Conservation (phyloP, 129 eudicot genomes). For the Centaurea solstitialis region DNA sequence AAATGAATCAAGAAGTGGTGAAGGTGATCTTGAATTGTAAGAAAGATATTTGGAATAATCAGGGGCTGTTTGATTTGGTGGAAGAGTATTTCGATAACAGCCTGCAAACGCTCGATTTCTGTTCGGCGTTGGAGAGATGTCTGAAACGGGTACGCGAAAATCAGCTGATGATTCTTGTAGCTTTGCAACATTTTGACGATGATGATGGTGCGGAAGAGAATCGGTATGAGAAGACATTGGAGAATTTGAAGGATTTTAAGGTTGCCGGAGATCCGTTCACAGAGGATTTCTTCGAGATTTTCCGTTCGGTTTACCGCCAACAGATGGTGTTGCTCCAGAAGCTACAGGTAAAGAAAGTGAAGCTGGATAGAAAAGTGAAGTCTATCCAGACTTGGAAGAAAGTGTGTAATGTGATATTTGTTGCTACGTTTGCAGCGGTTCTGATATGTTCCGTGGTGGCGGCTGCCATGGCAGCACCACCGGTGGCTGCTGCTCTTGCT, state of each 20-base stretch:
- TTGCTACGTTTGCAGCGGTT: conserved; percentile 60
- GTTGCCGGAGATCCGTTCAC: conserved; percentile 59
- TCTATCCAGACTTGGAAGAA: conserved; percentile 45
- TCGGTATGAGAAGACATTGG: conserved; percentile 38
- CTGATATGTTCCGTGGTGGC: conserved; percentile 69
- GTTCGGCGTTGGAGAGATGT: conserved; percentile 54
- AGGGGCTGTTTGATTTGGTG: conserved; percentile 57
- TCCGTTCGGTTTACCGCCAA: conserved; percentile 49
- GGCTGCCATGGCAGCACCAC: conserved; percentile 69
- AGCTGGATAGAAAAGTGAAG: conserved; percentile 50
- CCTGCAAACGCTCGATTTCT: conserved; percentile 51
- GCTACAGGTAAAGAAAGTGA: conserved; percentile 38
- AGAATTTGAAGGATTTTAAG: conserved; percentile 53
- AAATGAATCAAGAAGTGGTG: conserved; percentile 66
- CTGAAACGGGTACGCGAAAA: conserved; percentile 44
- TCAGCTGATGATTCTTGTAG: conserved; percentile 46
- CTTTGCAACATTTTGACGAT: conserved; percentile 51
- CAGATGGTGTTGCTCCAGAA: conserved; percentile 56
- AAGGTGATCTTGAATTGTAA: conserved; percentile 62
- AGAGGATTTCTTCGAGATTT: conserved; percentile 49
- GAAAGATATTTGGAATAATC: conserved; percentile 61
- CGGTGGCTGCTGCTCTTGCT: conserved; percentile 62
- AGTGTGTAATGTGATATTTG: conserved; percentile 48
- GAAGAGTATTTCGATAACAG: conserved; percentile 65
- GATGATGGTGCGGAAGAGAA: conserved; percentile 35